Percentiles rank a stretch among this genome's conserved stretches.
Conservation (phyloP, 306 rosid genomes). For the Crotalaria pallida region DNA sequence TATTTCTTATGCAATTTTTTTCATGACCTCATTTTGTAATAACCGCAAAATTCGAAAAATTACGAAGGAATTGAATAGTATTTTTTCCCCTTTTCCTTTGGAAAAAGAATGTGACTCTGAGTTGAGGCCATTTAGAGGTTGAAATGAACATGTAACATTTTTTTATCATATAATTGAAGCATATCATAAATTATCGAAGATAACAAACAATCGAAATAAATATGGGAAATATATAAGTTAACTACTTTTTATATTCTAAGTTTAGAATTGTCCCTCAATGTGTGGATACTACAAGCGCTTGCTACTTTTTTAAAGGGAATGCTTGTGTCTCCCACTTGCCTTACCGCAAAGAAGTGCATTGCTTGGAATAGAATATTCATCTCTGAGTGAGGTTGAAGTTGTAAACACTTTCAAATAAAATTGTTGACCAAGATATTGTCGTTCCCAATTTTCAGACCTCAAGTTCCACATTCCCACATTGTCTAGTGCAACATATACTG, state of each 20-base stretch:
- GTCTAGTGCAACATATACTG: conserved; percentile 72
- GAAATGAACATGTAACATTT: conserved; percentile 26
- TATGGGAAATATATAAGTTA: conserved; percentile 23
- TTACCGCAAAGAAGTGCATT: conserved; percentile 92
- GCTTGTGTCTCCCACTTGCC: conserved; percentile 75
- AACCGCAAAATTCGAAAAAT: conserved; percentile 21
- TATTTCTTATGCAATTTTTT: not conserved
- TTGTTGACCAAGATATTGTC: conserved; percentile 93
- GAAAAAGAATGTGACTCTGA: conserved; percentile 85
- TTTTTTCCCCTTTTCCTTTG: not conserved
- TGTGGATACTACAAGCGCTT: not conserved
- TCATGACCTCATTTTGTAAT: conserved; percentile 15
- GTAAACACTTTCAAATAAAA: conserved; percentile 84
- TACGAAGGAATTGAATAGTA: conserved; percentile 23
- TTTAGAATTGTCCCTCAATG: conserved; percentile 12
- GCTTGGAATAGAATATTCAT: conserved; percentile 86
- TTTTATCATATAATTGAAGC: not conserved
- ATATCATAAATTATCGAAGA: conserved; percentile 10
- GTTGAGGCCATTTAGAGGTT: conserved; percentile 50
- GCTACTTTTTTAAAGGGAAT: conserved; percentile 50
- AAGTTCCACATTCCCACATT: conserved; percentile 99
- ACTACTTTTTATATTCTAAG: conserved; percentile 11
- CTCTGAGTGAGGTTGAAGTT: conserved; percentile 70
- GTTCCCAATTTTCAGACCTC: conserved; percentile 90
- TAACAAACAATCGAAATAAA: conserved; percentile 11